Conservation (phyloP, 441 rosid species). For the Syzygium malaccense region DNA sequence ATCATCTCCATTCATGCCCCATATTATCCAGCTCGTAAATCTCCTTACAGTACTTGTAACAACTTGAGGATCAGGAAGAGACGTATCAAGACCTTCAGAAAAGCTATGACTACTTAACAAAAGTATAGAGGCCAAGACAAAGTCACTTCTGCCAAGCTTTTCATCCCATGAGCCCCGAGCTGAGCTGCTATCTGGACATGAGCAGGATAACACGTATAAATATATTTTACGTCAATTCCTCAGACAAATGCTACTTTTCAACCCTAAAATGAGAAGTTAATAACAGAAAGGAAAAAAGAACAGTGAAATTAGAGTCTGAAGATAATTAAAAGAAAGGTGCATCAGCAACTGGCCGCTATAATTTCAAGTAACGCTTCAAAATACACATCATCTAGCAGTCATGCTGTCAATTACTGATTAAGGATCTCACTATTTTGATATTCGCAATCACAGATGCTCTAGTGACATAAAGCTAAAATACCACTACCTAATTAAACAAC, state of each 20-base stretch:
- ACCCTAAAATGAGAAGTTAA: neutral
- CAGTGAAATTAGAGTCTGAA: neutral
- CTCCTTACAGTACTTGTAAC: slow-evolving; percentile 47
- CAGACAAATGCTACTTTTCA: neutral
- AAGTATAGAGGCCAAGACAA: slow-evolving; percentile 74
- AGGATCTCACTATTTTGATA: neutral
- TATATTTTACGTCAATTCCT: neutral
- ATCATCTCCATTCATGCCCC: slow-evolving; percentile 65
- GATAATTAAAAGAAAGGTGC: neutral
- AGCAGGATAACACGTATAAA: slow-evolving; percentile 2
- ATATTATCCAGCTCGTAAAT: slow-evolving; percentile 80
- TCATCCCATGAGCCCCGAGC: slow-evolving; percentile 75
- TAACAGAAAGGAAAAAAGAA: neutral
- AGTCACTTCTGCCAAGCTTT: slow-evolving; percentile 78
- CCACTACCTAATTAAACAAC: neutral
- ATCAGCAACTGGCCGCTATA: neutral
- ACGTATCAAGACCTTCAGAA: slow-evolving; percentile 26
- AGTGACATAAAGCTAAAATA: neutral
- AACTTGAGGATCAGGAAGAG: slow-evolving; percentile 57
- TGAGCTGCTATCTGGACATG: slow-evolving; percentile 53
- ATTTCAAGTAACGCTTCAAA: neutral
- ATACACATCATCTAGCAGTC: neutral
- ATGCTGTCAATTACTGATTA: neutral
- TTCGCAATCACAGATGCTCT: neutral
- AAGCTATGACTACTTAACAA: slow-evolving; percentile 29